A percentile compares a stretch with the other conserved stretches of the same genome.
Conservation (phyloP, 768 basidiomycete genomes). For the Baorangia bicolor region DNA sequence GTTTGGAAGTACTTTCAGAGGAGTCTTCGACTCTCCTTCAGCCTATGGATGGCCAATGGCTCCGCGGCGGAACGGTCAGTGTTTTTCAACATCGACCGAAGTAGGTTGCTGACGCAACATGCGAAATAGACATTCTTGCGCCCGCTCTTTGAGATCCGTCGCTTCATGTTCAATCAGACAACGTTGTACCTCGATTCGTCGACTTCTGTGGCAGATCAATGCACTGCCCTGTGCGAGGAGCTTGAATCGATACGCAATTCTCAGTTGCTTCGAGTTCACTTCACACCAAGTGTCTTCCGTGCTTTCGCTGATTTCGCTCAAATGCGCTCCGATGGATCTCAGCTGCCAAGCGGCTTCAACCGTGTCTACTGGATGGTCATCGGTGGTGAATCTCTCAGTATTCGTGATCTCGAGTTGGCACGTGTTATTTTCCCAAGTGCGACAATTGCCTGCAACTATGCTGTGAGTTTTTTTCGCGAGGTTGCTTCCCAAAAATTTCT, state of each 20-base stretch:
- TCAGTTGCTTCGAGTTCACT: constrained; percentile 29
- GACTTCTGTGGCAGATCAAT: constrained; percentile 28
- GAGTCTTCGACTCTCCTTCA: constrained; percentile 30
- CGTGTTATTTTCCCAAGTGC: constrained; percentile 23
- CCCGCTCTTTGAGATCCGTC: constrained; percentile 32
- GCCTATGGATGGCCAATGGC: constrained; percentile 33
- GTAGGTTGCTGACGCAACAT: neutral
- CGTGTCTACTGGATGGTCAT: constrained; percentile 35
- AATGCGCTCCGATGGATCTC: constrained; percentile 18
- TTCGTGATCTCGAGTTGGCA: constrained; percentile 28
- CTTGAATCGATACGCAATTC: constrained; percentile 22
- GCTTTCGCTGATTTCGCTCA: constrained; percentile 30
- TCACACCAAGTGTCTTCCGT: constrained; percentile 31
- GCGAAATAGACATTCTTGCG: constrained; percentile 28
- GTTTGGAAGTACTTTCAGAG: constrained; percentile 24
- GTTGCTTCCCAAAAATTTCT: neutral
- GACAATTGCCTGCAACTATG: constrained; percentile 33
- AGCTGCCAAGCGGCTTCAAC: constrained; percentile 21
- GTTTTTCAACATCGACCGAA: neutral
- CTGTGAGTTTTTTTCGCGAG: constrained; percentile 13
- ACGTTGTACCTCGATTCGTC: constrained; percentile 31
- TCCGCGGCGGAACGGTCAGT: constrained; percentile 33
- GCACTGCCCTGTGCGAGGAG: constrained; percentile 23
- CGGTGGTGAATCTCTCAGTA: constrained; percentile 29
- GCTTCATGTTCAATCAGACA: constrained; percentile 34